Percentiles rank a stretch among this genome's conserved stretches.
Evolutionary conservation across 2,329 filamentous ascomycete genomes (phyloP).

Genomic region (Trichoderma cornu-damae): DNA sequence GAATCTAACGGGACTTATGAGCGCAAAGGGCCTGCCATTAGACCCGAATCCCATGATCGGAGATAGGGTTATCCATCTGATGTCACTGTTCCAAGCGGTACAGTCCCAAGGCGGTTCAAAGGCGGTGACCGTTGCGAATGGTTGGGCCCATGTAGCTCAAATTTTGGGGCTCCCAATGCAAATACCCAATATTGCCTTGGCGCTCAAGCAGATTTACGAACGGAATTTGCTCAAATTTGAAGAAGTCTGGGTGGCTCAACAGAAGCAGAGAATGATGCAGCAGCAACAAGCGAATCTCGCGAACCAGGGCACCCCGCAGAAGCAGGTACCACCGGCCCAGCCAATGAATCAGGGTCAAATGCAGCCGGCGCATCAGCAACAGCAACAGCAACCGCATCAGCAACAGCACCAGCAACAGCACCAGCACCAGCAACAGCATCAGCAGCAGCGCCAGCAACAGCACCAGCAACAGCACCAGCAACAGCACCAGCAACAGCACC

Average conservation of each 20-base stretch:
- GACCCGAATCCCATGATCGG: conserved; percentile 69
- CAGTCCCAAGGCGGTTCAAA: conserved; percentile 72
- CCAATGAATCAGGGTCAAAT: conserved; percentile 30
- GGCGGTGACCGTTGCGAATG: conserved; percentile 61
- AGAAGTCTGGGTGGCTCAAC: conserved; percentile 56
- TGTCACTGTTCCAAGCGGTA: conserved; percentile 72
- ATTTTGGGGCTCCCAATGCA: conserved; percentile 59
- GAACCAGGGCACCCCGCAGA: conserved; percentile 29
- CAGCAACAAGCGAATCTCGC: conserved; percentile 34
- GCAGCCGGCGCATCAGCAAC: conserved; percentile 32
- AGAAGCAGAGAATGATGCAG: conserved; percentile 49
- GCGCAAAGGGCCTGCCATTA: conserved; percentile 63
- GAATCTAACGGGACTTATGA: conserved; percentile 73
- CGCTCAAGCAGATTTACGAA: conserved; percentile 70
- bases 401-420: neutral
- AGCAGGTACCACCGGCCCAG: conserved; percentile 35
- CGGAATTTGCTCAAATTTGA: conserved; percentile 74
- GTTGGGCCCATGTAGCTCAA: conserved; percentile 69
- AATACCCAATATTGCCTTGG: conserved; percentile 59
- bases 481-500: conserved; percentile 31
- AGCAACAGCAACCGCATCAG: conserved; percentile 27
- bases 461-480: conserved; percentile 33
- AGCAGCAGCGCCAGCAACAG: conserved; percentile 26
- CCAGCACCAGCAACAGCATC: conserved; percentile 25
- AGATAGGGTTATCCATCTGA: conserved; percentile 67